These are phyloP conservation scores for Sclerotinia borealis DNA, from an alignment of 2,329 filamentous ascomycete genomes.

Conservation along the genomic window DNA sequence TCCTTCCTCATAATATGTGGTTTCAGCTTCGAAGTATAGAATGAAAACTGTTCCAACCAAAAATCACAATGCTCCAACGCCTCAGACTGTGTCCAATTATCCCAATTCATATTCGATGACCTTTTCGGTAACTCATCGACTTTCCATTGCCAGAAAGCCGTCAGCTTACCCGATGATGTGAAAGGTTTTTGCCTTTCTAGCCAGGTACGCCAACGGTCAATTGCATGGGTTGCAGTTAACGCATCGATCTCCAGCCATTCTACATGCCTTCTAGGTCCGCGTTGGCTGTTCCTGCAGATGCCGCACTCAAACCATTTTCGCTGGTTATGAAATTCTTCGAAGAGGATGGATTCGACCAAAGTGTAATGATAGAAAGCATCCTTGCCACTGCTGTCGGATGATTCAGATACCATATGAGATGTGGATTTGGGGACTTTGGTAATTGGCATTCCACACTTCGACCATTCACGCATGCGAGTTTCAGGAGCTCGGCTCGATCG, in stretches of 20 bases:
- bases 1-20: neutral
- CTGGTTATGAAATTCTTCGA: conserved; percentile 14
- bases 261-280: conserved; percentile 3
- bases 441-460: conserved; percentile 11
- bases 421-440: neutral
- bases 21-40: neutral
- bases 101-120: conserved; percentile 15
- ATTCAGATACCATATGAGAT: neutral
- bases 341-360: conserved; percentile 14
- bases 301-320: conserved; percentile 13
- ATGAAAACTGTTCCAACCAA: neutral
- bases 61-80: neutral
- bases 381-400: neutral
- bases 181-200: conserved; percentile 14
- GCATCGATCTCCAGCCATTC: conserved; percentile 19
- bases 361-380: conserved; percentile 15
- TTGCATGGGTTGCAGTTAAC: conserved; percentile 9
- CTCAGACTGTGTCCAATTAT: conserved; percentile 12
- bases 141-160: conserved; percentile 18
- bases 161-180: conserved; percentile 9
- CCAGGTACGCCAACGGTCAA: conserved; percentile 18
- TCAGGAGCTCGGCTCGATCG: conserved; percentile 8
- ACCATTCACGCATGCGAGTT: conserved; percentile 9
- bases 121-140: conserved; percentile 12
- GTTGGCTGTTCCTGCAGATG: neutral